A percentile compares a stretch with the other conserved stretches of the same genome.
Evolutionary conservation across 2,329 filamentous ascomycete species (phyloP).

Genomic region (Leptographium galeiforme): DNA sequence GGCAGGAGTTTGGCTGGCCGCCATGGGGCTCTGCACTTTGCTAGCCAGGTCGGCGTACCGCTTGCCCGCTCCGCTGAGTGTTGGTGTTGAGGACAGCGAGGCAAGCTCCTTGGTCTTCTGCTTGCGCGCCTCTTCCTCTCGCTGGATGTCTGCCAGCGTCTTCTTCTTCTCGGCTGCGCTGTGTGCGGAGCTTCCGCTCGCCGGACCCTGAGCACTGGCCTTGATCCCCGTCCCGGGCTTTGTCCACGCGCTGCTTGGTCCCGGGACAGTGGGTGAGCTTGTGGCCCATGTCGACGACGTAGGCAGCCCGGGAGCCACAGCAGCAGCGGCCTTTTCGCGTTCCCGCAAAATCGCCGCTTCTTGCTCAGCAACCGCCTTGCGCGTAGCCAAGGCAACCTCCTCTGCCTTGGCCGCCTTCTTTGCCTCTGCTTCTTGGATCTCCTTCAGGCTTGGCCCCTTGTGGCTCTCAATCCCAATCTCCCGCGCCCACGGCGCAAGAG

Average conservation of each 20-base stretch:
- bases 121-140: constrained; percentile 87
- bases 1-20: constrained; percentile 25
- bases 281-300: constrained; percentile 84
- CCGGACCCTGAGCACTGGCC: constrained; percentile 14
- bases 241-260: constrained; percentile 47
- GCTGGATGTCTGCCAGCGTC: constrained; percentile 89
- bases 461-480: constrained; percentile 56
- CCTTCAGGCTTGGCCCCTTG: constrained; percentile 82
- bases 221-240: constrained; percentile 44
- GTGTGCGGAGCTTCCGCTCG: constrained; percentile 16
- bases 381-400: constrained; percentile 62
- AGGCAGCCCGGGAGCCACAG: constrained; percentile 65
- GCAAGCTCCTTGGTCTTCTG: constrained; percentile 48
- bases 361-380: constrained; percentile 67
- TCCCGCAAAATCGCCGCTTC: constrained; percentile 50
- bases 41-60: constrained; percentile 89
- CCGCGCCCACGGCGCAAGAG: constrained; percentile 90
- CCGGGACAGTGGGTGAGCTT: constrained; percentile 54
- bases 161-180: constrained; percentile 49
- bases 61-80: constrained; percentile 44
- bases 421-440: constrained; percentile 93
- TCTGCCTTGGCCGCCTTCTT: constrained; percentile 84
- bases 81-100: constrained; percentile 18
- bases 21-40: constrained; percentile 39
- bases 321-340: constrained; percentile 42